Conservation (phyloP, 2,329 filamentous ascomycete genomes). For the Cercospora canescens region DNA sequence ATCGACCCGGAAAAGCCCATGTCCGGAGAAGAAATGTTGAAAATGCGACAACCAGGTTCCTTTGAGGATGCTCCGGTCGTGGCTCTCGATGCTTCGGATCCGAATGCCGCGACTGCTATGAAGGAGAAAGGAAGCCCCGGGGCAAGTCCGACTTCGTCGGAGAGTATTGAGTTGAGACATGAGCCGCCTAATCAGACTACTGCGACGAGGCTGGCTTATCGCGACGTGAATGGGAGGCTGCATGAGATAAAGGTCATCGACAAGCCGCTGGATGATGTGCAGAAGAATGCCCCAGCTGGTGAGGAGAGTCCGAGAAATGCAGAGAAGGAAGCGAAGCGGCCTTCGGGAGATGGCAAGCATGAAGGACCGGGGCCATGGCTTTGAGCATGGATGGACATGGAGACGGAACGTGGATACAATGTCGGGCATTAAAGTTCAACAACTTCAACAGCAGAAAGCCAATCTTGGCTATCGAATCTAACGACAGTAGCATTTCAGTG, state of each 20-base stretch:
- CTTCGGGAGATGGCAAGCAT: not conserved
- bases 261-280: conserved; percentile 15
- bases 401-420: no score
- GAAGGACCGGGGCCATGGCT: not conserved
- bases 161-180: conserved; percentile 19
- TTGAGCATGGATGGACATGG: not conserved
- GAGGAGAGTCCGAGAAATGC: not conserved
- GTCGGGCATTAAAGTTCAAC: no score
- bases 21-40: conserved; percentile 19
- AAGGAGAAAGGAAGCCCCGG: not conserved
- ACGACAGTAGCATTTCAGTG: not conserved
- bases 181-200: conserved; percentile 19
- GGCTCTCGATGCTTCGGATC: conserved; percentile 14
- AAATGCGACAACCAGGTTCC: conserved; percentile 13
- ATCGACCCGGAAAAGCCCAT: conserved; percentile 24
- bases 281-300: not conserved
- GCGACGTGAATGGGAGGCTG: conserved; percentile 19
- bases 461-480: not conserved
- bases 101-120: conserved; percentile 12
- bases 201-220: conserved; percentile 22
- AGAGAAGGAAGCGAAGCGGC: not conserved
- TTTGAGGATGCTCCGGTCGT: conserved; percentile 10
- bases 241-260: conserved; percentile 27
- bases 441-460: no score
- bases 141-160: not conserved